Evolutionary conservation across 352 stramenopile genomes (phyloP).

Genomic region (Phytophthora tubulina): DNA sequence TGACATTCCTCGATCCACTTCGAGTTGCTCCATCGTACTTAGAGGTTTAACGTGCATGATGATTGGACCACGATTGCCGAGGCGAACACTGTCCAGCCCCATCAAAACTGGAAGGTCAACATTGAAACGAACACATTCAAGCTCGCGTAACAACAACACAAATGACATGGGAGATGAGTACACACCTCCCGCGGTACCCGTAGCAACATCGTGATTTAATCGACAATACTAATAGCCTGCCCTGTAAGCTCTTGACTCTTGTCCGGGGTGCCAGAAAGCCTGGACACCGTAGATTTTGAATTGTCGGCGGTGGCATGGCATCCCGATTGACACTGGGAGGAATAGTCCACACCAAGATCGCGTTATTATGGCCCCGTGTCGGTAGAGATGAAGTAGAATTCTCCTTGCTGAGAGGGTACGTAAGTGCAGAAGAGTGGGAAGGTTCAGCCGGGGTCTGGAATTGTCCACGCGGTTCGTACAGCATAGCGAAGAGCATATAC

Average conservation of each 20-base stretch:
- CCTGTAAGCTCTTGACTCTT: slow-evolving; percentile 7
- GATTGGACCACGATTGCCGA: neutral
- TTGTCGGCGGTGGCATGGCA: neutral
- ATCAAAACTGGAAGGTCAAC: neutral
- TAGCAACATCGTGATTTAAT: too few species aligned
- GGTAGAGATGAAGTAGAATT: too few species aligned
- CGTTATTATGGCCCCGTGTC: neutral
- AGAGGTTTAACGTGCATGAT: neutral
- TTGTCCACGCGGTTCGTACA: neutral
- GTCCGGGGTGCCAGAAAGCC: slow-evolving; percentile 1
- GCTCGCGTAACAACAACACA: slow-evolving; percentile 2
- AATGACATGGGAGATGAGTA: slow-evolving; percentile 15
- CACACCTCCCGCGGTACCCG: slow-evolving; percentile 11
- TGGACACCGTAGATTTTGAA: slow-evolving; percentile 7
- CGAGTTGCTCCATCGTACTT: neutral
- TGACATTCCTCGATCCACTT: slow-evolving; percentile 3
- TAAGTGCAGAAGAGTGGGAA: too few species aligned
- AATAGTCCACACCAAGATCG: slow-evolving; percentile 5
- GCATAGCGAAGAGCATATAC: neutral
- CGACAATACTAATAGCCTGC: too few species aligned
- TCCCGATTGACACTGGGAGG: neutral
- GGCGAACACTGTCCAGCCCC: neutral
- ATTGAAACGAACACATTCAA: neutral
- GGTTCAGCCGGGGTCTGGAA: too few species aligned
- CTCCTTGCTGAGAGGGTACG: too few species aligned